Percentiles rank a stretch among this genome's conserved stretches.
Conservation (phyloP, 2,329 filamentous ascomycete species). For the Waltergamsia citrina region DNA sequence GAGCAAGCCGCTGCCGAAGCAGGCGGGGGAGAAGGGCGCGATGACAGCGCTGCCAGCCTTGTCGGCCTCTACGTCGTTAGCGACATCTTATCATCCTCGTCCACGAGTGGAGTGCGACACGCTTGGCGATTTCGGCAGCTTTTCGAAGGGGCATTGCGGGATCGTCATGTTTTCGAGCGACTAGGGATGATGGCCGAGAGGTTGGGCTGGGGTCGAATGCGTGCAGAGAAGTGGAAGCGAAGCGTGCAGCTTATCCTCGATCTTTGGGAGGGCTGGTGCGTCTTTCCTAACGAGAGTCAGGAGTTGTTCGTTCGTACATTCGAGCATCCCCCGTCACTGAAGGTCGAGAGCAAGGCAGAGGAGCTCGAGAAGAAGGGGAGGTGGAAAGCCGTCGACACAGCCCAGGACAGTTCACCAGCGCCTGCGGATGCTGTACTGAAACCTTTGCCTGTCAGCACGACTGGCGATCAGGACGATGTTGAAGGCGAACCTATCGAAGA, state of each 20-base stretch:
- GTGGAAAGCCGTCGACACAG: slow-evolving; percentile 42
- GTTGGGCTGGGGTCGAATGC: slow-evolving; percentile 69
- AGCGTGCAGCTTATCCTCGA: slow-evolving; percentile 60
- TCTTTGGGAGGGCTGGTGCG: slow-evolving; percentile 63
- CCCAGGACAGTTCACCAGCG: neutral
- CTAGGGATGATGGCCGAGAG: slow-evolving; percentile 66
- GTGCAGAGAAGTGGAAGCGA: slow-evolving; percentile 77
- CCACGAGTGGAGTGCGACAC: slow-evolving; percentile 68
- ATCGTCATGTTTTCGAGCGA: slow-evolving; percentile 61
- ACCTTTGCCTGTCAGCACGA: neutral
- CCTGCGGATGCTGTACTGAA: too few species aligned
- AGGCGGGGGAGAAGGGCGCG: slow-evolving; percentile 18
- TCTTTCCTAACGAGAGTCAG: slow-evolving; percentile 66
- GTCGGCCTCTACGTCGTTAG: slow-evolving; percentile 70
- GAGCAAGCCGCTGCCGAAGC: slow-evolving; percentile 26
- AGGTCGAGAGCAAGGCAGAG: slow-evolving; percentile 17
- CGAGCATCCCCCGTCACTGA: slow-evolving; percentile 50
- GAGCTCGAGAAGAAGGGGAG: slow-evolving; percentile 26
- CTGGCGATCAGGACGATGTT: slow-evolving; percentile 27
- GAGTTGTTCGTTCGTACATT: slow-evolving; percentile 63
- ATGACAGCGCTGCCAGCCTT: slow-evolving; percentile 64
- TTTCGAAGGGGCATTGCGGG: slow-evolving; percentile 63
- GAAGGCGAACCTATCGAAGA: slow-evolving; percentile 29
- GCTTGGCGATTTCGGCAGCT: slow-evolving; percentile 80
- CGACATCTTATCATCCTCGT: slow-evolving; percentile 72